Conservation (phyloP, 139 green algal genomes). For the Zygnema cylindricum region DNA sequence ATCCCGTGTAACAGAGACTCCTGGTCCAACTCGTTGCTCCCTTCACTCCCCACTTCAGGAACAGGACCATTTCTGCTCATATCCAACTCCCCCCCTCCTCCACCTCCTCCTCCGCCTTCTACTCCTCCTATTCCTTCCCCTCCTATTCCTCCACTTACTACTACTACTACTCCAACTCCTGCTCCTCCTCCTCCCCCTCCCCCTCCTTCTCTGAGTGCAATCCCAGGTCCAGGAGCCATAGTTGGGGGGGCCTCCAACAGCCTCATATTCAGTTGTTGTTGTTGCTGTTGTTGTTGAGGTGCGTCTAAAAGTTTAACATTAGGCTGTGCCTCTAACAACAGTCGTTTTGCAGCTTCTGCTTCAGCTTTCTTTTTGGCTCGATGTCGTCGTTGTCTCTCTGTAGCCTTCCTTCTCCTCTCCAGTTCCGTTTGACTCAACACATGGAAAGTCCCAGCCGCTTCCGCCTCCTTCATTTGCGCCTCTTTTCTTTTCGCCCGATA, state of each 20-base stretch:
- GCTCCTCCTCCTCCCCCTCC: too few relatives aligned
- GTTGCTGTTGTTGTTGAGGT: too few relatives aligned
- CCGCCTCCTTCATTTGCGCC: not conserved
- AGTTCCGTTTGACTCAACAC: not conserved
- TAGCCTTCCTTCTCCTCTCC: not conserved
- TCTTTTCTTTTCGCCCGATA: not conserved
- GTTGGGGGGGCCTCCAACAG: too few relatives aligned
- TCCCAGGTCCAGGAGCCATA: too few relatives aligned
- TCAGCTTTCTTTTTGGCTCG: not conserved
- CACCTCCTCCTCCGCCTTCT: too few relatives aligned
- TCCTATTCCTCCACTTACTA: too few relatives aligned
- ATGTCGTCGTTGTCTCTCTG: not conserved
- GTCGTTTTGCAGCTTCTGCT: not conserved
- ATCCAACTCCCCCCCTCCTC: too few relatives aligned
- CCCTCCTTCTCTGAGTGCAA: too few relatives aligned
- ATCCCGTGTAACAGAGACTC: not conserved
- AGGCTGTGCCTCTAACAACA: not conserved
- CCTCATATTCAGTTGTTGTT: too few relatives aligned
- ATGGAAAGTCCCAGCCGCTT: not conserved
- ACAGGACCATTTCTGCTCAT: too few relatives aligned
- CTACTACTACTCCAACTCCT: too few relatives aligned
- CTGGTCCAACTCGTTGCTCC: not conserved
- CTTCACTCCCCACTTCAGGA: not conserved
- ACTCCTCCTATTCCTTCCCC: too few relatives aligned
- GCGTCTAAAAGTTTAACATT: not conserved